Percentiles rank a stretch among this genome's conserved stretches.
These are phyloP conservation scores for Populus hybrid DNA, from an alignment of 441 rosid genomes.

Conservation along the genomic window DNA sequence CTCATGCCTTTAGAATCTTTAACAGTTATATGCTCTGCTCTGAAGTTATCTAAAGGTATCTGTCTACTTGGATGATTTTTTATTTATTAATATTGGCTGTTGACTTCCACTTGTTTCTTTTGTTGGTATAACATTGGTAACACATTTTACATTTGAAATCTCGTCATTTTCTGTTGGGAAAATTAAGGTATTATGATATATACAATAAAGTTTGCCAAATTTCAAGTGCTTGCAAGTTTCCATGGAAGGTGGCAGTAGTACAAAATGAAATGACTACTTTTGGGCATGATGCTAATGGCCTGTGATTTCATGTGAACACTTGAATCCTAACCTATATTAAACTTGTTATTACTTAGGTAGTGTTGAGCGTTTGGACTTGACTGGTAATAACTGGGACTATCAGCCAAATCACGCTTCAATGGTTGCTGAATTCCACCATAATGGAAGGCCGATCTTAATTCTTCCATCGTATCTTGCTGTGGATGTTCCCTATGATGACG, in stretches of 20 bases:
- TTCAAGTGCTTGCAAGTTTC: not conserved
- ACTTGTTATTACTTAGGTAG: constrained; percentile 41
- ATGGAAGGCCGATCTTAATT: constrained; percentile 56
- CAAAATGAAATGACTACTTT: not conserved
- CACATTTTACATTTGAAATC: not conserved
- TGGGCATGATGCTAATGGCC: not conserved
- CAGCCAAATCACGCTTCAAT: constrained; percentile 33
- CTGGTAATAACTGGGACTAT: constrained; percentile 56
- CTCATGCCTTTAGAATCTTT: constrained; percentile 74
- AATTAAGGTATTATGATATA: not conserved
- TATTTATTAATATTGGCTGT: not conserved
- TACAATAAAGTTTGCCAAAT: not conserved
- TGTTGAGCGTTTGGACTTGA: constrained; percentile 63
- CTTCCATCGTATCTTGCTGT: constrained; percentile 35
- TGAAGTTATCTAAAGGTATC: constrained; percentile 56
- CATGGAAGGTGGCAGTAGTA: not conserved
- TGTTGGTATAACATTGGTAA: not conserved
- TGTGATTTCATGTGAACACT: constrained; percentile 3
- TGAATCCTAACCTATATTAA: constrained; percentile 7
- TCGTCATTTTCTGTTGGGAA: not conserved
- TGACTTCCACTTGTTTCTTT: not conserved
- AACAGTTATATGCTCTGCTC: constrained; percentile 49
- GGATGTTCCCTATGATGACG: constrained; percentile 67
- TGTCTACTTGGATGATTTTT: not conserved
- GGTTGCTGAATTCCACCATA: constrained; percentile 52